Conservation (phyloP, 2,329 filamentous ascomycete genomes). For the Fragosphaeria purpurea region DNA sequence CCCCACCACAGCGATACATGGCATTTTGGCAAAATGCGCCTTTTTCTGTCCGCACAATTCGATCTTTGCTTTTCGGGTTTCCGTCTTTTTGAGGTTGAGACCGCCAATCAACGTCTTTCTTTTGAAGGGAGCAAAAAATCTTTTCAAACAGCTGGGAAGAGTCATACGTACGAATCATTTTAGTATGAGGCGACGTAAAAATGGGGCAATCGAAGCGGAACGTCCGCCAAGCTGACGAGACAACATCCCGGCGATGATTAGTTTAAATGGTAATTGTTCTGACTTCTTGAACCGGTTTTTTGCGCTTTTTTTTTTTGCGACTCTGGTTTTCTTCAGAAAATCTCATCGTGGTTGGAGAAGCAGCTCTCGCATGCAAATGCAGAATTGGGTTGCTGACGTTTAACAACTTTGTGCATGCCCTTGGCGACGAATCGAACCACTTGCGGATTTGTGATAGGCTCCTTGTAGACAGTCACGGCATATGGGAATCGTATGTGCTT, state of each 20-base stretch:
- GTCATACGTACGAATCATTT: background rate
- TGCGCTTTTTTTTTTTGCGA: background rate
- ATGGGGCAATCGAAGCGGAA: too few relatives aligned
- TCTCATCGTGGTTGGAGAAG: background rate
- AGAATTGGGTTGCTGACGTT: background rate
- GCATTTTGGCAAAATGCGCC: conserved; percentile 4
- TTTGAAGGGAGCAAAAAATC: too few relatives aligned
- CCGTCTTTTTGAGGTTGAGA: background rate
- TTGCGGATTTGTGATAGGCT: too few relatives aligned
- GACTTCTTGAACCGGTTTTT: background rate
- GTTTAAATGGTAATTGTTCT: too few relatives aligned
- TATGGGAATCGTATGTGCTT: too few relatives aligned
- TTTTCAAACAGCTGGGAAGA: background rate
- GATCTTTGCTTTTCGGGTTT: background rate
- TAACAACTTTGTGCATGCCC: too few relatives aligned
- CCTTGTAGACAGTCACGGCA: too few relatives aligned
- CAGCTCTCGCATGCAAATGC: conserved; percentile 3
- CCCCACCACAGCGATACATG: background rate
- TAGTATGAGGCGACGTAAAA: too few relatives aligned
- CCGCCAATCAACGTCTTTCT: too few relatives aligned
- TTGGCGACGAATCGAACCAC: too few relatives aligned
- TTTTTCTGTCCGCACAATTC: background rate
- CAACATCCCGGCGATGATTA: too few relatives aligned
- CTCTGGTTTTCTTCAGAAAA: background rate
- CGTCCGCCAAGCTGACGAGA: too few relatives aligned